phyloP scores from a whole-genome alignment of 768 basidiomycete genomes.

The Russula sp. region DNA sequence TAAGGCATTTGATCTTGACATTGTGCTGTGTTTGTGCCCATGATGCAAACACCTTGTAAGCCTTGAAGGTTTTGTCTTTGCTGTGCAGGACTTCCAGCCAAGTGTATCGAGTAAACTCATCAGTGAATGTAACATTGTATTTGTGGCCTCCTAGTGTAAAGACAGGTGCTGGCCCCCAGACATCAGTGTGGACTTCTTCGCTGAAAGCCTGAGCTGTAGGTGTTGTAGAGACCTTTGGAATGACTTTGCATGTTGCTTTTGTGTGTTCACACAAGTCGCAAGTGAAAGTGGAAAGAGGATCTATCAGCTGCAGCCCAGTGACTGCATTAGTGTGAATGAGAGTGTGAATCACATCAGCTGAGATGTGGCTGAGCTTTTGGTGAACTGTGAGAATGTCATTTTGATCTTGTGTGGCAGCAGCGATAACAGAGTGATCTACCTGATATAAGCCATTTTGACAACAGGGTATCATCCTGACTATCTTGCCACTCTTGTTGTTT shows the following conservation, averaged over 20 bases:
- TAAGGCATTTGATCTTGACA: not conserved
- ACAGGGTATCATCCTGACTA: no score
- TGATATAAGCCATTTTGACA: no score
- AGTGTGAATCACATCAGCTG: no score
- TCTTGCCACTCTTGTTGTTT: no score
- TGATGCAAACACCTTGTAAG: not conserved
- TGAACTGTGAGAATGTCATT: no score
- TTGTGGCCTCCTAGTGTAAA: not conserved
- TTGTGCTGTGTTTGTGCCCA: not conserved
- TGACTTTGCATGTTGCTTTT: not conserved
- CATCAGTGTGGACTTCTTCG: not conserved
- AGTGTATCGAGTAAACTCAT: constrained; percentile 16
- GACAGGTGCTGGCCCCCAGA: not conserved
- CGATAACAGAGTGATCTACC: no score
- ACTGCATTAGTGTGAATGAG: no score
- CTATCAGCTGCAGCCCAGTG: not conserved
- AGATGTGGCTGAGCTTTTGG: no score
- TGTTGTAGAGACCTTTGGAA: not conserved
- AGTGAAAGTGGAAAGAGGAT: constrained; percentile 1
- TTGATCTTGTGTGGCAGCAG: no score
- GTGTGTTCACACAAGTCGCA: constrained; percentile 41
- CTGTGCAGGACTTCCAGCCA: not conserved
- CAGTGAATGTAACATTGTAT: not conserved
- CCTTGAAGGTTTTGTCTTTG: not conserved
- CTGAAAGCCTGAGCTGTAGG: not conserved